Percentiles rank a stretch among this genome's conserved stretches.
Conservation (phyloP, 768 basidiomycete species). For the Tricholoma saponaceum region DNA sequence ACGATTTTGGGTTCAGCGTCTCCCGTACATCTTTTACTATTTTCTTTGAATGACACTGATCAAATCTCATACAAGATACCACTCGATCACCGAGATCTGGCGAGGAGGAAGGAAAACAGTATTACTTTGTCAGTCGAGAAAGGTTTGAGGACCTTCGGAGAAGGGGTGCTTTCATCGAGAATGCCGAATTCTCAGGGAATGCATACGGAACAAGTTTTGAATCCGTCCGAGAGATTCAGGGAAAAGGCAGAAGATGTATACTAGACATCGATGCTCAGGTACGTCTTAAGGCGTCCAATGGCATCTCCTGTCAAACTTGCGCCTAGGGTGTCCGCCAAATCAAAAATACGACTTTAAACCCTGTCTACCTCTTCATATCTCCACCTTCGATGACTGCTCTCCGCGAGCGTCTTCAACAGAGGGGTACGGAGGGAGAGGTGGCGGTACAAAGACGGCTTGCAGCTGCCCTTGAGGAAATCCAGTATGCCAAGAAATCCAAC, state of each 20-base stretch:
- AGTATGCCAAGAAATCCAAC: conserved; percentile 73
- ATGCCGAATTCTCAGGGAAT: conserved; percentile 91
- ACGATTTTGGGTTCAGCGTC: conserved; percentile 89
- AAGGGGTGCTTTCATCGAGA: conserved; percentile 83
- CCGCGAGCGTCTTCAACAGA: conserved; percentile 62
- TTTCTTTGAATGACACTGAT: conserved; percentile 9
- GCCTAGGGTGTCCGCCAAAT: conserved; percentile 87
- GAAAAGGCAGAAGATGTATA: conserved; percentile 76
- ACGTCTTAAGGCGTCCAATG: conserved; percentile 16
- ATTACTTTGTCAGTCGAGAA: conserved; percentile 78
- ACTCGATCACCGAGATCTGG: conserved; percentile 82
- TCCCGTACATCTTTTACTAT: conserved; percentile 54
- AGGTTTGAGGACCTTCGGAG: conserved; percentile 66
- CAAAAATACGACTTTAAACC: conserved; percentile 75
- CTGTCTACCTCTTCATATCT: conserved; percentile 88
- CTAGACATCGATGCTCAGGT: conserved; percentile 97
- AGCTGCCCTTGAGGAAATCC: conserved; percentile 75
- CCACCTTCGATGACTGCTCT: conserved; percentile 79
- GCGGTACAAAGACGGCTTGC: conserved; percentile 72
- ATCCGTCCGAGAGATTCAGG: conserved; percentile 65
- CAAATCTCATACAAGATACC: conserved; percentile 57
- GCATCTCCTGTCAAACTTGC: conserved; percentile 12
- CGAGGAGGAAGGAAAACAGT: conserved; percentile 78
- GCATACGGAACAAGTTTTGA: conserved; percentile 88
- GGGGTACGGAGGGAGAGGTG: conserved; percentile 81